A percentile compares a stretch with the other conserved stretches of the same genome.
These are phyloP conservation scores for Helicostylum pulchrum DNA, from an alignment of 192 early-diverging fungal genomes.

Conservation along the genomic window DNA sequence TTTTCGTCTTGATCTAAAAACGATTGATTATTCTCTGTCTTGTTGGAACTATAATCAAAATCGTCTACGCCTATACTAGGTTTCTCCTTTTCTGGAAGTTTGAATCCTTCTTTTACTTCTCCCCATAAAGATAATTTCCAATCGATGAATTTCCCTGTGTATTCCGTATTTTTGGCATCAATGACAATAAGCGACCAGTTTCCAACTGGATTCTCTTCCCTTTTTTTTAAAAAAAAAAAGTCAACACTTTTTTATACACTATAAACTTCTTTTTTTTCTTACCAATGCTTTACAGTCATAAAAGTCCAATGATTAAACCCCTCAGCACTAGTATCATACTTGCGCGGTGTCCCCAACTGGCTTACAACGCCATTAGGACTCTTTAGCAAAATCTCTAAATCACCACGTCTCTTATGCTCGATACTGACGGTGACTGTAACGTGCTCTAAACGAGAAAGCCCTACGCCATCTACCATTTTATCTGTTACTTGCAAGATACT, in stretches of 20 bases:
- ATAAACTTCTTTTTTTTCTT: not conserved
- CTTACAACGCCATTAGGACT: slow-evolving; percentile 69
- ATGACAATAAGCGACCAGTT: slow-evolving; percentile 72
- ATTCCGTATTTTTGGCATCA: slow-evolving; percentile 55
- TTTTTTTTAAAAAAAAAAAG: slow-evolving; percentile 25
- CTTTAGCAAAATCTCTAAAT: slow-evolving; percentile 79
- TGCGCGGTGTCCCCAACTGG: slow-evolving; percentile 62
- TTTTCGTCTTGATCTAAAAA: not conserved
- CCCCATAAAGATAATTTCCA: slow-evolving; percentile 75
- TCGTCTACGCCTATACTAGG: too few relatives aligned
- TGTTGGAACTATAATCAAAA: too few relatives aligned
- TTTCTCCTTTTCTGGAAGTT: not conserved
- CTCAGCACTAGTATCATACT: slow-evolving; percentile 56
- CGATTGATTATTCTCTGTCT: too few relatives aligned
- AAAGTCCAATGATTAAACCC: slow-evolving; percentile 91
- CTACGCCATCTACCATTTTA: slow-evolving; percentile 41
- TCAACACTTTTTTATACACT: not conserved
- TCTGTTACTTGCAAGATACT: slow-evolving; percentile 40
- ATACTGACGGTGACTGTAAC: slow-evolving; percentile 84
- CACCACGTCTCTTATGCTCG: slow-evolving; percentile 77
- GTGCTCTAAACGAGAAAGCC: slow-evolving; percentile 73
- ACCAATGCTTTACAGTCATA: slow-evolving; percentile 97
- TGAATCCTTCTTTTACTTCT: slow-evolving; percentile 32
- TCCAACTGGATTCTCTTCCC: slow-evolving; percentile 88
- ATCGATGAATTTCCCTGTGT: slow-evolving; percentile 53